Percentiles rank a stretch among this genome's conserved stretches.
phyloP scores from a whole-genome alignment of 805 yeast genomes.

The Komagataella phaffii region DNA sequence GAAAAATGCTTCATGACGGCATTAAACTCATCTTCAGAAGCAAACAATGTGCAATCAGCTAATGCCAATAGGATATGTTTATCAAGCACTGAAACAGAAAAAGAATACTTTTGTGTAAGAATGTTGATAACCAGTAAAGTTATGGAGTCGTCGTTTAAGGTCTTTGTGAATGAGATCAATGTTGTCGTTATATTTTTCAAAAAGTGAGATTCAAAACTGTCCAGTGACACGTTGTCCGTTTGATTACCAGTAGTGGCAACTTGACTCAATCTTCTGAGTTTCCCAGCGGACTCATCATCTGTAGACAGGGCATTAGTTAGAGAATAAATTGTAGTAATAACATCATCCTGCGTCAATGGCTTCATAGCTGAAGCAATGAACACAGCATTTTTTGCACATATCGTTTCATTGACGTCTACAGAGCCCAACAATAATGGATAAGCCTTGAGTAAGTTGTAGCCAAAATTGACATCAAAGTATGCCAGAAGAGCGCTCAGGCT shows the following conservation, averaged over 20 bases:
- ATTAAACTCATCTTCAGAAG: conserved; percentile 54
- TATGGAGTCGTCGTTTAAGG: conserved; percentile 58
- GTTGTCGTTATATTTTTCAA: conserved; percentile 61
- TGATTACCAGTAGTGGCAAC: not conserved
- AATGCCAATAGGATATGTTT: conserved; percentile 45
- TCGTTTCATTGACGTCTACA: conserved; percentile 29
- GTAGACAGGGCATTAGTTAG: conserved; percentile 60
- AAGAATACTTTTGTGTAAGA: conserved; percentile 57
- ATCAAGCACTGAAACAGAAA: conserved; percentile 37
- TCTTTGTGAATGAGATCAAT: conserved; percentile 48
- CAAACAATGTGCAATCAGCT: conserved; percentile 43
- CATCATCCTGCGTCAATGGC: conserved; percentile 65
- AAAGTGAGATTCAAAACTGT: conserved; percentile 10
- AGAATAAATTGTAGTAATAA: conserved; percentile 75
- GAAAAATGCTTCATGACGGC: conserved; percentile 47
- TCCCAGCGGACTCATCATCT: conserved; percentile 24
- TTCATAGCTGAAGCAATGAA: conserved; percentile 55
- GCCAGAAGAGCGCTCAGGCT: conserved; percentile 19
- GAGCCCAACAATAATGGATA: conserved; percentile 43
- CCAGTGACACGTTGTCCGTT: not conserved
- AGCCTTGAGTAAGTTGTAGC: conserved; percentile 18
- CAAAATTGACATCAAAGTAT: conserved; percentile 24
- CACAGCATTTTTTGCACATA: conserved; percentile 39
- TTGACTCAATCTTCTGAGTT: not conserved
- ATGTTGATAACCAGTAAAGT: conserved; percentile 70